Conservation (phyloP, 352 stramenopile genomes). For the Globisporangium apiculatum region DNA sequence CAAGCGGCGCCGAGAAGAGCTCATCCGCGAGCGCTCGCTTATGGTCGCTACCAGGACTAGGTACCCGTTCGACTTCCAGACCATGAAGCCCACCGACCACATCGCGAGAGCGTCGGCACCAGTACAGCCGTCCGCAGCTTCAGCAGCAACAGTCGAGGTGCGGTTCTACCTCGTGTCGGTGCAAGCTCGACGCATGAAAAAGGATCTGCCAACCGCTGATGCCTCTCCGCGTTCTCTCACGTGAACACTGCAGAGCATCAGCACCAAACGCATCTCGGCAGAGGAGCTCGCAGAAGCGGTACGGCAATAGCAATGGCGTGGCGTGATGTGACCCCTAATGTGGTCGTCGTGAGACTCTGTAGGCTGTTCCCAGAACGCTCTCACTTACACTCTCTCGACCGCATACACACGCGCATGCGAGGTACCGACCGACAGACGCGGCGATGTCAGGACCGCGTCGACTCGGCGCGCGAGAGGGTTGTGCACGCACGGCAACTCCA, state of each 20-base stretch:
- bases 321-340: not conserved
- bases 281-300: constrained; percentile 29
- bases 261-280: constrained; percentile 9
- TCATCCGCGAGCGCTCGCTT: constrained; percentile 41
- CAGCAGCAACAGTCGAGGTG: constrained; percentile 4
- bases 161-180: constrained; percentile 1
- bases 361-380: not conserved
- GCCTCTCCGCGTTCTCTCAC: not conserved
- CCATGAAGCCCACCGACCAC: constrained; percentile 1
- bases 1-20: constrained; percentile 36
- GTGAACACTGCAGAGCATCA: not conserved
- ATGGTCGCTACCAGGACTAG: constrained; percentile 30
- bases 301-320: not conserved
- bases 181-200: not conserved
- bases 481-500: constrained; percentile 14
- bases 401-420: too few relatives aligned
- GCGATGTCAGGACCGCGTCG: constrained; percentile 43
- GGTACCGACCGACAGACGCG: constrained; percentile 21
- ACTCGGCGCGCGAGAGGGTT: constrained; percentile 33
- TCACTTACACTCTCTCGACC: not conserved
- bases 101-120: constrained; percentile 3
- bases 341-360: not conserved
- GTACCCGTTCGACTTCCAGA: constrained; percentile 33
- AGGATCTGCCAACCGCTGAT: not conserved
- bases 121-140: not conserved